Conservation (phyloP, 2,329 filamentous ascomycete genomes). For the Coniochaeta sp. region DNA sequence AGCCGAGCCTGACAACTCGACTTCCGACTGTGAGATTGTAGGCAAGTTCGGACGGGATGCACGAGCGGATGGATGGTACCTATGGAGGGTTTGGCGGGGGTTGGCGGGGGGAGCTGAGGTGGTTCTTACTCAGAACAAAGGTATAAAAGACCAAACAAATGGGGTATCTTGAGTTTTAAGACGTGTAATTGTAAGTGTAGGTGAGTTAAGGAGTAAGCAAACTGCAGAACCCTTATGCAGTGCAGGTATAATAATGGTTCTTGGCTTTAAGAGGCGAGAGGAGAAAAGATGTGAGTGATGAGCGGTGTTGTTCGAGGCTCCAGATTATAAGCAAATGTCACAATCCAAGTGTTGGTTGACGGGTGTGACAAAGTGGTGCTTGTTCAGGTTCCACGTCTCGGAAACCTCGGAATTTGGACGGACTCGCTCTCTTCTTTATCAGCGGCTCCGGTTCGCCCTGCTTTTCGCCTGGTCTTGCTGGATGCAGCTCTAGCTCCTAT, state of each 20-base stretch:
- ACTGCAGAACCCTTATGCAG: no score
- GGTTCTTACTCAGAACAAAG: neutral
- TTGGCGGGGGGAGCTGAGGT: neutral
- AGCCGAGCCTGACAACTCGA: neutral
- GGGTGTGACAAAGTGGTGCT: no score
- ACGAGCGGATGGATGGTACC: no score
- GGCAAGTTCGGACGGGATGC: neutral
- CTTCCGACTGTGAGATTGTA: neutral
- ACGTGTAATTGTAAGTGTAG: no score
- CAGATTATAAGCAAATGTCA: neutral
- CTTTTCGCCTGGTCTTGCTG: no score
- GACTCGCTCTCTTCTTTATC: neutral
- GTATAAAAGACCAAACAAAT: neutral
- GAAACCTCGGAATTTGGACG: neutral
- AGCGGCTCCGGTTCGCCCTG: neutral
- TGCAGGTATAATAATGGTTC: slow-evolving; percentile 1
- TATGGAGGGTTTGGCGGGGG: neutral
- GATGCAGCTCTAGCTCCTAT: neutral
- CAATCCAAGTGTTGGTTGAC: neutral
- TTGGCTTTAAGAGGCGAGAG: neutral
- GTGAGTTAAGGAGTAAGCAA: neutral
- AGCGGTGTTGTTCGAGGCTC: neutral
- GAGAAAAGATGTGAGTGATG: no score
- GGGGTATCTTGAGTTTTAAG: no score
- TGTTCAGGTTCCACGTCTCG: neutral